These are phyloP conservation scores for Vararia minispora DNA, from an alignment of 768 basidiomycete genomes.

Conservation along the genomic window DNA sequence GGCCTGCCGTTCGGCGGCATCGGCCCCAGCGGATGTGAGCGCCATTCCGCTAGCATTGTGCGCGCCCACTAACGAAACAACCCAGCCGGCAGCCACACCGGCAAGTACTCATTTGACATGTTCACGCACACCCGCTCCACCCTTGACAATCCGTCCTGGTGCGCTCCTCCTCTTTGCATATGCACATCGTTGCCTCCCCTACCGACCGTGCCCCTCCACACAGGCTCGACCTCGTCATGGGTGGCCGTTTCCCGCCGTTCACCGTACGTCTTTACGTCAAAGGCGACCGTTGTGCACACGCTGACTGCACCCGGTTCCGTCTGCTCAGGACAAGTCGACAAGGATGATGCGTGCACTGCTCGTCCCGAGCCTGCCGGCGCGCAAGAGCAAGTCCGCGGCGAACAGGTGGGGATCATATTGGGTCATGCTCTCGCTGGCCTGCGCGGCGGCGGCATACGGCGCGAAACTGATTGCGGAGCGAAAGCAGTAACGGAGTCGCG, in stretches of 20 bases:
- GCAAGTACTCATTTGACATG: constrained; percentile 64
- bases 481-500: too few relatives aligned
- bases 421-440: too few relatives aligned
- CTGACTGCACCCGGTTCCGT: too few relatives aligned
- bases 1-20: constrained; percentile 68
- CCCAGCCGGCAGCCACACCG: constrained; percentile 60
- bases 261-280: constrained; percentile 22
- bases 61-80: background rate
- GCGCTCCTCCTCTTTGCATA: constrained; percentile 5
- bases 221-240: constrained; percentile 24
- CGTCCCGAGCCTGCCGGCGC: too few relatives aligned
- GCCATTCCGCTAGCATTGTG: constrained; percentile 1
- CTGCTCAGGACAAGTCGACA: too few relatives aligned
- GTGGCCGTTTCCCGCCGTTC: constrained; percentile 28
- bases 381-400: too few relatives aligned
- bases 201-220: background rate
- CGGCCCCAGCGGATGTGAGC: constrained; percentile 56
- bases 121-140: constrained; percentile 69
- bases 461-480: too few relatives aligned
- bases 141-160: constrained; percentile 31
- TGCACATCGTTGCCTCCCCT: background rate
- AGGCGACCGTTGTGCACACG: too few relatives aligned
- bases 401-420: too few relatives aligned
- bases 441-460: too few relatives aligned
- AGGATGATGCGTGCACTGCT: too few relatives aligned